phyloP scores from a whole-genome alignment of 805 yeast species.

The Yarrowia divulgata region DNA sequence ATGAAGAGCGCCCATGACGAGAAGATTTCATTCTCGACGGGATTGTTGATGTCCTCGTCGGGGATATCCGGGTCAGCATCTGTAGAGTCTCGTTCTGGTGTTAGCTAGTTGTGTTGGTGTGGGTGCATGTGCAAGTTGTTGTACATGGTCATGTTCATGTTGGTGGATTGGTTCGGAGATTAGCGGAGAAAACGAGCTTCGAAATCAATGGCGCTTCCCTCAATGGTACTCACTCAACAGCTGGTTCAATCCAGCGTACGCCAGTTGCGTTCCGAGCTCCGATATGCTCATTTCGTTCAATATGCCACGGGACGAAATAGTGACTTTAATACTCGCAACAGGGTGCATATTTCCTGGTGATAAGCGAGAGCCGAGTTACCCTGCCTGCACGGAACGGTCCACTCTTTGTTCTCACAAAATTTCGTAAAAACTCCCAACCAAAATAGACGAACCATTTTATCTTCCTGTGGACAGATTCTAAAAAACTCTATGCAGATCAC shows the following conservation, averaged over 20 bases:
- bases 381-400: background rate
- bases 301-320: slow-evolving; percentile 12
- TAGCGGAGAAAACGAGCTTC: background rate
- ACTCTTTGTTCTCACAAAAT: background rate
- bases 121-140: too few species aligned
- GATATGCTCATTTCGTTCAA: slow-evolving; percentile 33
- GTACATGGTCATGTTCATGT: too few species aligned
- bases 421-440: slow-evolving; percentile 8
- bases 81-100: slow-evolving; percentile 48
- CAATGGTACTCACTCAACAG: slow-evolving; percentile 23
- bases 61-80: slow-evolving; percentile 52
- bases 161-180: slow-evolving; percentile 5
- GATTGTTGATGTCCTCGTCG: slow-evolving; percentile 69
- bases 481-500: slow-evolving; percentile 36
- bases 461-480: background rate
- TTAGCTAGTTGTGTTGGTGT: slow-evolving; percentile 10
- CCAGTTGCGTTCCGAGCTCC: slow-evolving; percentile 37
- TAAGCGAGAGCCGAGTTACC: slow-evolving; percentile 35
- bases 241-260: slow-evolving; percentile 33
- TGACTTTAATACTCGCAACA: slow-evolving; percentile 38
- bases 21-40: slow-evolving; percentile 92
- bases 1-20: slow-evolving; percentile 98
- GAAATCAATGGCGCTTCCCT: background rate
- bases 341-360: slow-evolving; percentile 37
- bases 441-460: background rate